A percentile compares a stretch with the other conserved stretches of the same genome.
Conservation (phyloP, 2,329 filamentous ascomycete species). For the Phaeoacremonium minimum region DNA sequence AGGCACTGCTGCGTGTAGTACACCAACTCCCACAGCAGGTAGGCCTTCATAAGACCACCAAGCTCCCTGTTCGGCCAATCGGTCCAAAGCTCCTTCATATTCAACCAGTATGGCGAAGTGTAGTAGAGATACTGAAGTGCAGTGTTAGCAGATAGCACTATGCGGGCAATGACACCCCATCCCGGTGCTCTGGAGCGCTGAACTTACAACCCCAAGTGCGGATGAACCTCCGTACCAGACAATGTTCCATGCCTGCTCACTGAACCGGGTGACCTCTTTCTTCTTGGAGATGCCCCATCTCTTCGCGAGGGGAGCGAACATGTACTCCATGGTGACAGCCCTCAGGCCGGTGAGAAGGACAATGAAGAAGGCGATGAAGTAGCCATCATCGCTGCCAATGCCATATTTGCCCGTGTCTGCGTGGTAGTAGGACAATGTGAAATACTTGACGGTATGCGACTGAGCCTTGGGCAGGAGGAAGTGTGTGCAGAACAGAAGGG, state of each 20-base stretch:
- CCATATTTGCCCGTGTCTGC: slow-evolving; percentile 64
- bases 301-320: slow-evolving; percentile 74
- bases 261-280: slow-evolving; percentile 79
- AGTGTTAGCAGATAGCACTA: slow-evolving; percentile 10
- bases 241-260: slow-evolving; percentile 90
- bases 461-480: slow-evolving; percentile 76
- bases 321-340: slow-evolving; percentile 80
- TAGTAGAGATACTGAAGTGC: slow-evolving; percentile 68
- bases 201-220: slow-evolving; percentile 74
- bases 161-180: too few relatives aligned
- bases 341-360: slow-evolving; percentile 84
- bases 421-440: slow-evolving; percentile 81
- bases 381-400: slow-evolving; percentile 74
- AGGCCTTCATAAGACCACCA: slow-evolving; percentile 72
- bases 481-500: slow-evolving; percentile 79
- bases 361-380: slow-evolving; percentile 73
- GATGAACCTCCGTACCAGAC: slow-evolving; percentile 81
- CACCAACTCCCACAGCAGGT: slow-evolving; percentile 83
- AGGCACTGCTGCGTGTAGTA: slow-evolving; percentile 95
- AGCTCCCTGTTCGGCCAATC: slow-evolving; percentile 79
- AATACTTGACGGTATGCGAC: slow-evolving; percentile 79
- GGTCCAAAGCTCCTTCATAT: slow-evolving; percentile 75
- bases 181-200: too few relatives aligned
- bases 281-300: slow-evolving; percentile 67
- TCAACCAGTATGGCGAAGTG: slow-evolving; percentile 73